Evolutionary conservation across 441 rosid species (phyloP).

Genomic region (Adansonia rubrostipa): DNA sequence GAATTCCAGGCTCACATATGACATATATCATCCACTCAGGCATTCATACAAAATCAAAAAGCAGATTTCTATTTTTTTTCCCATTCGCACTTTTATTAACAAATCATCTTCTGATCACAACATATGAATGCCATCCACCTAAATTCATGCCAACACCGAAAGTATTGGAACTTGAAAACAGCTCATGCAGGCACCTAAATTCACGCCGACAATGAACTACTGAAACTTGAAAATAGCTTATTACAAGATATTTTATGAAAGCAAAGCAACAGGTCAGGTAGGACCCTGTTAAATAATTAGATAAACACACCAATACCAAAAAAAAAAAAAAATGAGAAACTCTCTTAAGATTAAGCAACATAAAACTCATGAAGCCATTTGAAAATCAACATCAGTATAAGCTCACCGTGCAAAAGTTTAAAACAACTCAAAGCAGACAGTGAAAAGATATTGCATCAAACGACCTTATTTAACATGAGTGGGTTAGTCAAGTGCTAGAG

Average conservation of each 20-base stretch:
- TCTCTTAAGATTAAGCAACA: background rate
- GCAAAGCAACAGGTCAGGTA: constrained; percentile 1
- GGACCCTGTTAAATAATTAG: background rate
- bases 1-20: background rate
- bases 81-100: background rate
- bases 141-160: background rate
- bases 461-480: background rate
- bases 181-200: background rate
- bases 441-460: background rate
- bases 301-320: background rate
- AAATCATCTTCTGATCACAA: constrained; percentile 7
- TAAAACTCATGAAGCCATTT: constrained; percentile 8
- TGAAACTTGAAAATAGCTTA: background rate
- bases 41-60: background rate
- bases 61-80: background rate
- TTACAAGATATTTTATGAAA: background rate
- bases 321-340: background rate
- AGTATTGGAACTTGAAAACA: background rate
- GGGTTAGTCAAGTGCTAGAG: background rate
- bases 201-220: background rate
- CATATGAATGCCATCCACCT: background rate
- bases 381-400: background rate
- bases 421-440: background rate
- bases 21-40: background rate
- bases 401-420: background rate